phyloP scores from a whole-genome alignment of 2,329 filamentous ascomycete species.

The Colletotrichum tofieldiae region DNA sequence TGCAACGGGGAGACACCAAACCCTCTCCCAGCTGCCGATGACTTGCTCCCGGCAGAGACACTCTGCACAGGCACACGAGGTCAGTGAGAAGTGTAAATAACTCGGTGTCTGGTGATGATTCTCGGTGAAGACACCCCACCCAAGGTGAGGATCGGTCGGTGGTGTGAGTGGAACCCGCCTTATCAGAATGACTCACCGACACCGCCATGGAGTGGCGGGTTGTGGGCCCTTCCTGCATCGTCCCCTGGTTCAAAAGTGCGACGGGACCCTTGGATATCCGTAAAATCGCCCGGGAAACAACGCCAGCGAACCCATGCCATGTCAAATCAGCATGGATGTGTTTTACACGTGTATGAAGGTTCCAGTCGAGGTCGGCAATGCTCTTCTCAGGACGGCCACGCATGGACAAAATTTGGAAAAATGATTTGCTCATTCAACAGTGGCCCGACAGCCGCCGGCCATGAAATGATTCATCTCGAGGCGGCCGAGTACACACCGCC shows the following conservation, averaged over 20 bases:
- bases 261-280: background rate
- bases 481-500: background rate
- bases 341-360: constrained; percentile 19
- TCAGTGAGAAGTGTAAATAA: no score
- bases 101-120: background rate
- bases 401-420: background rate
- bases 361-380: background rate
- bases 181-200: constrained; percentile 23
- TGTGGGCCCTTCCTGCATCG: constrained; percentile 9
- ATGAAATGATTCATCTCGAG: background rate
- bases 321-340: constrained; percentile 18
- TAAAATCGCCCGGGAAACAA: constrained; percentile 19
- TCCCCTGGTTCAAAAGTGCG: background rate
- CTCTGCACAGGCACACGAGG: no score
- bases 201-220: constrained; percentile 16
- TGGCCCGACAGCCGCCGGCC: background rate
- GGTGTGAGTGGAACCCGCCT: constrained; percentile 14
- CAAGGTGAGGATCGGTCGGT: background rate
- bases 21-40: no score
- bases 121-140: constrained; percentile 1
- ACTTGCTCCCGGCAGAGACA: no score
- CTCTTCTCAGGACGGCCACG: background rate
- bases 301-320: constrained; percentile 15
- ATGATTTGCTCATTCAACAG: background rate
- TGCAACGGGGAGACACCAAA: no score